Evolutionary conservation across 495 filamentous ascomycete genomes (phyloP), one percentile per base, ranked within the genome.

Genomic region (Lepidopterella palustris): DNA sequence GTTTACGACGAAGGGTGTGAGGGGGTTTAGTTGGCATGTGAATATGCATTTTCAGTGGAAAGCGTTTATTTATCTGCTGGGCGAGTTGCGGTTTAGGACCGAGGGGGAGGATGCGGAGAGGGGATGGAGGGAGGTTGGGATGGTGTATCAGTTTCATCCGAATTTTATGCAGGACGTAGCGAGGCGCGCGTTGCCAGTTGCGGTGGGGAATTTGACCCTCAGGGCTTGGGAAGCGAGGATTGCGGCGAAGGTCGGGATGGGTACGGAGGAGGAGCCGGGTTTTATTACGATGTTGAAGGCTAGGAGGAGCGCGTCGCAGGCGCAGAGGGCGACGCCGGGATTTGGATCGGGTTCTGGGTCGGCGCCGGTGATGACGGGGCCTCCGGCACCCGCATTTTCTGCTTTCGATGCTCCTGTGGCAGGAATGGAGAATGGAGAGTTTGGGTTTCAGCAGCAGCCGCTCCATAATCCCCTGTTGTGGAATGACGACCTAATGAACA

Each of bases 31-130:
- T 5, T 67, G 64, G 64, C 64, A 67, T 32, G 26, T 67, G 20
- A 67, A 61, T 28, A 32, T 55, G n/a, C 53, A 63, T 40, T 67
- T 67, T 50, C 60, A 60, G 18, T 67, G 64, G 64, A 63, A 67
- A 27, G 64, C 57, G 1, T 61, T 63, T 20, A 67, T 67, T 49
- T 63, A 63, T 53, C 18, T 67, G 15, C 26, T 62, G 2, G 23
- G 31, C 11, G 40, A 62, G 23, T 42, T 66, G 21, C 55, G 57
- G 0, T 54, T 54, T n/a, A 49, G 63, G 4, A 66, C 59, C 10
- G 23, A 39, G 2, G 55, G 39, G 6, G 21, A 53, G 0, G 51
- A 59, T 15, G 63, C 27, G 9, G 59, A 66, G 2, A 15, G 58
- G 10, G 63, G 59, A 8, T 66, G 63, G 63, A 56, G 57, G 49